Percentiles rank a stretch among this genome's conserved stretches.
These are phyloP conservation scores for Chlorella variabilis DNA, from an alignment of 163 green algal genomes.

Conservation along the genomic window DNA sequence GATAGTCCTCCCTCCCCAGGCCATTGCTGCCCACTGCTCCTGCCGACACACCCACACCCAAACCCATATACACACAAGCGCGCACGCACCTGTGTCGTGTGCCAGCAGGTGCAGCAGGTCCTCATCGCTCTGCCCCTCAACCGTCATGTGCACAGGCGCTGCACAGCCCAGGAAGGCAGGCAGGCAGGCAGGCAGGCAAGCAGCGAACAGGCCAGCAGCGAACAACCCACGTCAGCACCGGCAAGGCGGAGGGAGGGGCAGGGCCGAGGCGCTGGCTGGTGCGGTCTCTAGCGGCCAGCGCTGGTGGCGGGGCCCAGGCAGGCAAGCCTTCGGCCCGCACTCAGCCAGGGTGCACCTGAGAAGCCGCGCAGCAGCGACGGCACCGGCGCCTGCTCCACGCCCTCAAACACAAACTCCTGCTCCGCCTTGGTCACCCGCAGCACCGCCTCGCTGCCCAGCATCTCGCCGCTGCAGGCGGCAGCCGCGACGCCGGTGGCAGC, in stretches of 20 bases:
- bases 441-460: slow-evolving; percentile 48
- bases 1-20: no score
- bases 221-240: not conserved
- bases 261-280: no score
- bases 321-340: not conserved
- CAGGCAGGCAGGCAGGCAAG: no score
- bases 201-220: not conserved
- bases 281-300: no score
- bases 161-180: not conserved
- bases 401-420: slow-evolving; percentile 72
- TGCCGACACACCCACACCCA: not conserved
- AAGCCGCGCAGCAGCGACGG: slow-evolving; percentile 94
- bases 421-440: slow-evolving; percentile 52
- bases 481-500: not conserved
- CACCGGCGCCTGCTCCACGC: slow-evolving; percentile 76
- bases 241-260: not conserved
- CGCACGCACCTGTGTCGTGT: slow-evolving; percentile 84
- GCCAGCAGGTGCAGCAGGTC: slow-evolving; percentile 93
- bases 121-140: slow-evolving; percentile 85
- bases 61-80: no score
- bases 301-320: no score
- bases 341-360: slow-evolving; percentile 43
- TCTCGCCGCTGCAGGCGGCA: slow-evolving; percentile 1
- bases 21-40: no score
- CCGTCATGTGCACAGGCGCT: slow-evolving; percentile 91